Evolutionary conservation across 805 yeast genomes (phyloP).

Genomic region (Spathaspora hagerdaliae): DNA sequence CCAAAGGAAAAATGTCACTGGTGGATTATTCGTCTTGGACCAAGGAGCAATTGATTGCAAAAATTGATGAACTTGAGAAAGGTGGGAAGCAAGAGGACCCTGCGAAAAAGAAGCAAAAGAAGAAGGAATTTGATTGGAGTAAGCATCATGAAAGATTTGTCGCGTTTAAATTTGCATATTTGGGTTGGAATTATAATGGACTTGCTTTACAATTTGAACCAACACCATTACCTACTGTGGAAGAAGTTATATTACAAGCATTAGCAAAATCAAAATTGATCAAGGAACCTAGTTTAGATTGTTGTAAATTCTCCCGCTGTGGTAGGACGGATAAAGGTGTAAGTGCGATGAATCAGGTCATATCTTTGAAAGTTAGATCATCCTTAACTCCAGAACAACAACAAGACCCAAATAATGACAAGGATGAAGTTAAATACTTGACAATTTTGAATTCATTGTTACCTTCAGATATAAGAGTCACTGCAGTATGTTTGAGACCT

Average conservation of each 20-base stretch:
- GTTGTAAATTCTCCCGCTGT: constrained; percentile 79
- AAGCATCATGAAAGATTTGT: constrained; percentile 62
- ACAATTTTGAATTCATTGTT: constrained; percentile 69
- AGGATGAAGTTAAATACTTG: constrained; percentile 70
- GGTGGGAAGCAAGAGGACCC: background rate
- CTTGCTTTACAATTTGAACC: constrained; percentile 75
- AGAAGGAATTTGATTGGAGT: constrained; percentile 59
- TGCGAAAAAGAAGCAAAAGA: constrained; percentile 13
- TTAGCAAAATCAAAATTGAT: constrained; percentile 64
- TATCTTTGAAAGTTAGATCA: constrained; percentile 75
- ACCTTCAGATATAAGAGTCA: constrained; percentile 81
- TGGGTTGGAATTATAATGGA: constrained; percentile 95
- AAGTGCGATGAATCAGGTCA: constrained; percentile 93
- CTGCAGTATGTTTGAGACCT: constrained; percentile 78
- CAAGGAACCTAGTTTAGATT: constrained; percentile 52
- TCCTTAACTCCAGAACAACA: constrained; percentile 62
- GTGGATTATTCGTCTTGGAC: constrained; percentile 57
- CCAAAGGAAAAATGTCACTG: background rate
- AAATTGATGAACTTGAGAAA: constrained; percentile 54
- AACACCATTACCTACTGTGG: constrained; percentile 84
- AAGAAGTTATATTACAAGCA: constrained; percentile 69
- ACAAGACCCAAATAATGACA: constrained; percentile 50
- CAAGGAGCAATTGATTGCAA: constrained; percentile 56
- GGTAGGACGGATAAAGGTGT: constrained; percentile 97
- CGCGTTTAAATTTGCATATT: constrained; percentile 79